Evolutionary conservation across 1,284 basidiomycete species (phyloP).

Genomic region (Earliella scabrosa): DNA sequence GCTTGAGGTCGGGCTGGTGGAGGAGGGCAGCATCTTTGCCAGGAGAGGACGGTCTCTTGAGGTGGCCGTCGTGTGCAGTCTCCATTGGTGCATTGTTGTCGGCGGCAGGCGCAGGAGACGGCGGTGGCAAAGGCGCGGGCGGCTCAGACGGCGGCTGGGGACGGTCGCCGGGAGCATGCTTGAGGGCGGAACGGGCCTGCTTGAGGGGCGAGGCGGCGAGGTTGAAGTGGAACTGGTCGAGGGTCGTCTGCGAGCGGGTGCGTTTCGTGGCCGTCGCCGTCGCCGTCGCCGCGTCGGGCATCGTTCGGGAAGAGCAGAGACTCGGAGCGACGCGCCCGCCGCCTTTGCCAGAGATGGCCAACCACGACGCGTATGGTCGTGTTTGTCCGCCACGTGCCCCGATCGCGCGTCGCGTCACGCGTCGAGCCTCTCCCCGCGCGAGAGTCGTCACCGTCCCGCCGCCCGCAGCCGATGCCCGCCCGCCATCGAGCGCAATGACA

Average conservation of each 20-base stretch:
- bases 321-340: background rate
- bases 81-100: background rate
- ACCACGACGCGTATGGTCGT: conserved; percentile 5
- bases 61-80: background rate
- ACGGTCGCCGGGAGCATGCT: background rate
- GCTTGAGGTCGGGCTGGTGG: conserved; percentile 19
- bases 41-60: conserved; percentile 26
- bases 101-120: background rate
- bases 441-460: too few relatives aligned
- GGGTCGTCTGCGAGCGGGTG: conserved; percentile 23
- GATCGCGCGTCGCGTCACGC: background rate
- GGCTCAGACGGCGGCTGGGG: background rate
- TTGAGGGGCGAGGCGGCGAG: conserved; percentile 22
- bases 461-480: background rate
- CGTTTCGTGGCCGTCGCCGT: conserved; percentile 10
- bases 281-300: conserved; percentile 4
- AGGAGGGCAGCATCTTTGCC: conserved; percentile 17
- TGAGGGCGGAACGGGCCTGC: conserved; percentile 17
- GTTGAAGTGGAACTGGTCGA: conserved; percentile 12
- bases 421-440: background rate
- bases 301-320: background rate
- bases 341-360: too few relatives aligned
- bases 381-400: conserved; percentile 4
- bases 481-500: background rate
- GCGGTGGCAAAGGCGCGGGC: background rate